phyloP scores from a whole-genome alignment of 192 early-diverging fungal genomes.

The Entophlyctis helioformis region DNA sequence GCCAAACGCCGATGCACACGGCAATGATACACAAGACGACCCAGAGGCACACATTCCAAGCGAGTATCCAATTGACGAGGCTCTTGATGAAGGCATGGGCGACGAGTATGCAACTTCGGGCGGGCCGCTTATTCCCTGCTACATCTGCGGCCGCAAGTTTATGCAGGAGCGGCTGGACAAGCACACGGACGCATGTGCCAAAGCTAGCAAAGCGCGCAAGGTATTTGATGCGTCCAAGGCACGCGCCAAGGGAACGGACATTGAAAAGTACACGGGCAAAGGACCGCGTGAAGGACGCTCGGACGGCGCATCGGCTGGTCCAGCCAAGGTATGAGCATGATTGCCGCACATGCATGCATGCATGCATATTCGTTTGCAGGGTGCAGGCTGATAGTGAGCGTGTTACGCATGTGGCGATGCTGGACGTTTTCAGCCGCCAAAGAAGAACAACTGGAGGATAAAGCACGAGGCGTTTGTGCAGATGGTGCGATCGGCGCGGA shows the following conservation, averaged over 20 bases:
- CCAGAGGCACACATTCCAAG: background rate
- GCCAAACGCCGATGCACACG: background rate
- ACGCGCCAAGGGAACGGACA: conserved; percentile 35
- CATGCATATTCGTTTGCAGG: too few relatives aligned
- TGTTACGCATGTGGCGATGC: too few relatives aligned
- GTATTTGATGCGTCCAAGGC: conserved; percentile 33
- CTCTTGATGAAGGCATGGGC: background rate
- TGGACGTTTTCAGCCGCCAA: too few relatives aligned
- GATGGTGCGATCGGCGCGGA: conserved; percentile 27
- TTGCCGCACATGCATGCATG: too few relatives aligned
- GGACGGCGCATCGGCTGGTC: too few relatives aligned
- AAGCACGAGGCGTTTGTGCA: conserved; percentile 34
- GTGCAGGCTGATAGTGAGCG: too few relatives aligned
- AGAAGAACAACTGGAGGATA: conserved; percentile 35
- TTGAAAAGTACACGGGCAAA: conserved; percentile 30
- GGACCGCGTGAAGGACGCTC: too few relatives aligned
- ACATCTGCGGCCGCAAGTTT: conserved; percentile 34
- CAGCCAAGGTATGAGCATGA: too few relatives aligned
- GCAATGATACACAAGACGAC: background rate
- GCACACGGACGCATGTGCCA: conserved; percentile 30
- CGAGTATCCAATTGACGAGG: background rate
- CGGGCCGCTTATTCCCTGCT: conserved; percentile 15
- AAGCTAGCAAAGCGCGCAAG: conserved; percentile 23
- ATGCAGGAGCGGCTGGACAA: conserved; percentile 24
- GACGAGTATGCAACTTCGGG: background rate